Conservation (phyloP, 768 basidiomycete genomes). For the Suillus variegatus region DNA sequence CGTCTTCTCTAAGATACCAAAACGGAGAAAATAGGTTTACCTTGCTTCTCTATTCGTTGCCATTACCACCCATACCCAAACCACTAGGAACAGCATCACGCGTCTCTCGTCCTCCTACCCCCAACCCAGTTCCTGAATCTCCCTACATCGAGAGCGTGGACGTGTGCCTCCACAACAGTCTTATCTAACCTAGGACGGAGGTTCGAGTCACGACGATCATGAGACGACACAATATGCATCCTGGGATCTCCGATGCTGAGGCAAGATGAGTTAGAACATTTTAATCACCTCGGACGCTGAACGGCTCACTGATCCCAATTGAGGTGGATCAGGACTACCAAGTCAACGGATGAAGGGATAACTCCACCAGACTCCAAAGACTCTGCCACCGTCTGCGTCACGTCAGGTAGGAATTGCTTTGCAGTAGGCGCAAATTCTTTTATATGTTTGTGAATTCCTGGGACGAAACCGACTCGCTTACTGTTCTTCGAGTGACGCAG, state of each 20-base stretch:
- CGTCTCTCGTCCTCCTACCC: no score
- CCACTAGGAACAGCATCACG: no score
- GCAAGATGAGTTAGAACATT: slow-evolving; percentile 38
- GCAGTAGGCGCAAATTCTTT: slow-evolving; percentile 39
- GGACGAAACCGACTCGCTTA: slow-evolving; percentile 51
- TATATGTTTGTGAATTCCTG: slow-evolving; percentile 53
- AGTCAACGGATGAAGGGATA: slow-evolving; percentile 40
- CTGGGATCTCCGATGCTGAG: slow-evolving; percentile 46
- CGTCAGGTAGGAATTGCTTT: slow-evolving; percentile 24
- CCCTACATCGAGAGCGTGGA: no score
- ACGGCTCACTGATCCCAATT: slow-evolving; percentile 51
- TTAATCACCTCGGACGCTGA: slow-evolving; percentile 40
- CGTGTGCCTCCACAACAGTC: no score
- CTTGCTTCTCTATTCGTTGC: no score
- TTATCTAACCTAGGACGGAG: no score
- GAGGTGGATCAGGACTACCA: slow-evolving; percentile 48
- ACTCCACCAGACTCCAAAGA: slow-evolving; percentile 49
- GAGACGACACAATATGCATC: no score
- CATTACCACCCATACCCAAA: no score
- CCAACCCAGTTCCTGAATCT: no score
- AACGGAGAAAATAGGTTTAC: no score
- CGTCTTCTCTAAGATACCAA: no score
- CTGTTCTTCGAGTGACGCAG: slow-evolving; percentile 47
- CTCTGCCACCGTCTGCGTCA: slow-evolving; percentile 36
- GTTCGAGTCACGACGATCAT: no score